Percentiles rank a stretch among this genome's conserved stretches.
Conservation (phyloP, 2,329 filamentous ascomycete species). For the Diplocarpon rosae region DNA sequence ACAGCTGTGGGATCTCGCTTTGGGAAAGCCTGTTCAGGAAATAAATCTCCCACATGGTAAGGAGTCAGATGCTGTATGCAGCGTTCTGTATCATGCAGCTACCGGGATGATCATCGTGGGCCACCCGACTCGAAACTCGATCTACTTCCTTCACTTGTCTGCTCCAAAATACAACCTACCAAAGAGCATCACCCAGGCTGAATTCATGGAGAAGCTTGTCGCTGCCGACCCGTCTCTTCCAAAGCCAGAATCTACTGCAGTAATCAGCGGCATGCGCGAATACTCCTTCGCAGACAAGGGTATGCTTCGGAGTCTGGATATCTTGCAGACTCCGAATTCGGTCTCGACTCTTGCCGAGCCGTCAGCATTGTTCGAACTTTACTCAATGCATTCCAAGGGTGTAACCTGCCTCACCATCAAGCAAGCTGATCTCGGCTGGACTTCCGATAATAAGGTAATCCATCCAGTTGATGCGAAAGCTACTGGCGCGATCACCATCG, state of each 20-base stretch:
- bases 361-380: slow-evolving; percentile 79
- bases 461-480: slow-evolving; percentile 65
- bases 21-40: slow-evolving; percentile 93
- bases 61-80: slow-evolving; percentile 96
- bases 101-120: slow-evolving; percentile 92
- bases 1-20: slow-evolving; percentile 93
- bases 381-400: slow-evolving; percentile 94
- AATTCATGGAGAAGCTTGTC: slow-evolving; percentile 71
- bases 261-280: slow-evolving; percentile 93
- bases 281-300: slow-evolving; percentile 85
- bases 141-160: slow-evolving; percentile 94
- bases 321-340: slow-evolving; percentile 62
- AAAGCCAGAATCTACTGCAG: slow-evolving; percentile 86
- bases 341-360: slow-evolving; percentile 51
- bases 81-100: slow-evolving; percentile 82
- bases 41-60: slow-evolving; percentile 93
- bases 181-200: slow-evolving; percentile 71
- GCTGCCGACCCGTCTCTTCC: slow-evolving; percentile 62
- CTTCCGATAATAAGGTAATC: slow-evolving; percentile 78
- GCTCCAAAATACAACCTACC: slow-evolving; percentile 82
- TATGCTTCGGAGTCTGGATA: slow-evolving; percentile 78
- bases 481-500: slow-evolving; percentile 62
- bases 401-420: slow-evolving; percentile 84
- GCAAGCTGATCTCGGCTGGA: slow-evolving; percentile 86
- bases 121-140: slow-evolving; percentile 90